These are phyloP conservation scores for Neofusicoccum umdonicola DNA, from an alignment of 2,329 filamentous ascomycete genomes.

Conservation along the genomic window DNA sequence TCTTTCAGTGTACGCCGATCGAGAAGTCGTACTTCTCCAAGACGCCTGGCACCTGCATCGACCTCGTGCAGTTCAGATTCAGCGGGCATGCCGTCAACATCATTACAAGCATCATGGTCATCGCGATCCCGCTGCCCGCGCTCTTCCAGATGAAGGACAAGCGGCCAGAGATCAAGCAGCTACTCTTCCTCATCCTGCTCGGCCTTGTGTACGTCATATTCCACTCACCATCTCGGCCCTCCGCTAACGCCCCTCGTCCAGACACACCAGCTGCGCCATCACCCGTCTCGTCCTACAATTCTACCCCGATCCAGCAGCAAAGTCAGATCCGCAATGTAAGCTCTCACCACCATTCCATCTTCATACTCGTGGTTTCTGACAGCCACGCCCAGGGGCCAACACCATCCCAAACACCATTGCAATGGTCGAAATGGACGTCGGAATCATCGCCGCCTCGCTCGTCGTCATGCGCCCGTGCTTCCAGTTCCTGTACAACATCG, in stretches of 20 bases:
- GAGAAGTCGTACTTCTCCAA: conserved; percentile 4
- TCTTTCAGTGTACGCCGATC: background rate
- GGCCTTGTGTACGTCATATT: background rate
- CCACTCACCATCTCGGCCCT: no score
- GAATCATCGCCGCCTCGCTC: conserved; percentile 1
- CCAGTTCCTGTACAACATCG: conserved; percentile 5
- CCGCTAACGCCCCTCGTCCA: background rate
- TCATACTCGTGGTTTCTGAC: no score
- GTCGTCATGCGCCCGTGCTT: conserved; percentile 8
- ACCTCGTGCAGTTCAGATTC: background rate
- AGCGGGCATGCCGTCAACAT: conserved; percentile 9
- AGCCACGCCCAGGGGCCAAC: no score
- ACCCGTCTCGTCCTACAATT: conserved; percentile 2
- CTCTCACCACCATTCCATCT: no score
- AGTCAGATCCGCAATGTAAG: background rate
- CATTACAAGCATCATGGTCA: conserved; percentile 7
- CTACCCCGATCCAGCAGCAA: background rate
- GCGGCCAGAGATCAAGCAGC: conserved; percentile 6
- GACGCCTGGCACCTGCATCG: background rate
- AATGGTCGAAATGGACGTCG: conserved; percentile 4
- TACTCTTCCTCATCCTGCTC: conserved; percentile 6
- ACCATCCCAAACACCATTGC: background rate
- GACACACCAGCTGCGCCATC: conserved; percentile 2
- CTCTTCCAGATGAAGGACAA: conserved; percentile 6
- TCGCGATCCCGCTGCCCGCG: conserved; percentile 1